Evolutionary conservation across 1,284 basidiomycete species (phyloP), one percentile per base, ranked within the genome.

Genomic region (Trichosporon coremiiforme): DNA sequence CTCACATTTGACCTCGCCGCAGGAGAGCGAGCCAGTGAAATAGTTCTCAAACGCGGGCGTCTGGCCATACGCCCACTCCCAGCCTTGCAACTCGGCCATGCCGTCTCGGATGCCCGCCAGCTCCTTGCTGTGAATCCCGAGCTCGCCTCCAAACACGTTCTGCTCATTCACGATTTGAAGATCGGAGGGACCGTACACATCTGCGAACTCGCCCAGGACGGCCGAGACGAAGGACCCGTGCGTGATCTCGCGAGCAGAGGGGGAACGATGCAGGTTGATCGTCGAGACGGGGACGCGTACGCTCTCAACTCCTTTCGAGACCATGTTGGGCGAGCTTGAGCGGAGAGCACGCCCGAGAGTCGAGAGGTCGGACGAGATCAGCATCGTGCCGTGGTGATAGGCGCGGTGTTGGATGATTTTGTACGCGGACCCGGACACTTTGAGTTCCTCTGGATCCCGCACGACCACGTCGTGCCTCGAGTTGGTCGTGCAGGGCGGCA

Each of bases 381-480:
- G 88, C 96, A 99, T 98, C n/a, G 96, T 99, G 0, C 97, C 97
- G 79, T 99, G 97, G 78, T 99, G 96, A 83, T 98, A 99, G 0
- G 95, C 94, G 17, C 97, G 86, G 71, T 90, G 89, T 75, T 90
- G 92, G 50, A 92, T 91, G 70, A 99, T 92, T 85, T 98, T 98
- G 85, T 98, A 99, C 7, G 97, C 97, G 15, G 94, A 98, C 38
- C 97, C 97, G 64, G 96, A 98, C 85, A 95, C 95, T 91, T 98
- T 98, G 78, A 91, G 88, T 31, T 87, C 85, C 1, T 88, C 71
- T 2, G 71, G 73, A 50, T 77, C 78, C 13, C 72, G 89, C 10
- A 94, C 88, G 72, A 91, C 91, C 53, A 98, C 88, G 79, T 99
- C 97, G 78, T 98, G 95, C 70, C 97, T 85, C 55, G 92, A 92